Evolutionary conservation across 441 rosid species (phyloP).

Genomic region (Mallotus repandus): DNA sequence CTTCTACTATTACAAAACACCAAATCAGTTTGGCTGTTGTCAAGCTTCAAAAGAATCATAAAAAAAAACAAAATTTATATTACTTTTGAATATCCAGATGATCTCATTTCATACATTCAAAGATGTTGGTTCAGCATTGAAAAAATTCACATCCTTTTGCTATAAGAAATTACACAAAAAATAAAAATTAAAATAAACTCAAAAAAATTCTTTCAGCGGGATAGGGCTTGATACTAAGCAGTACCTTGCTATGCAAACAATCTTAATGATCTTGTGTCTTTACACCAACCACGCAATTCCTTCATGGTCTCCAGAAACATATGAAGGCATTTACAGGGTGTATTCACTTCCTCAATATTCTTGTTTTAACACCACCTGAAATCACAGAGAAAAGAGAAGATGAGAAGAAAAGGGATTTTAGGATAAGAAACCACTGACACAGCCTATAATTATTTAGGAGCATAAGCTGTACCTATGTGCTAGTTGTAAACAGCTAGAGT

Average conservation of each 20-base stretch:
- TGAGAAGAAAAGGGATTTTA: constrained; percentile 18
- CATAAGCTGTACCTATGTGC: not conserved
- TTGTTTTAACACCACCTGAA: constrained; percentile 81
- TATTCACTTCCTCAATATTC: constrained; percentile 51
- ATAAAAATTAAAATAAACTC: not conserved
- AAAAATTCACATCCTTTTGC: constrained; percentile 18
- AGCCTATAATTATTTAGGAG: not conserved
- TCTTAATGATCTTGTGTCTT: constrained; percentile 27
- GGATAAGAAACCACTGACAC: constrained; percentile 20
- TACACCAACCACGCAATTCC: constrained; percentile 16
- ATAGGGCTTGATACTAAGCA: constrained; percentile 10
- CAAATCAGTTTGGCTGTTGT: not conserved
- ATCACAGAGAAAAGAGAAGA: constrained; percentile 13
- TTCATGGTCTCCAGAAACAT: constrained; percentile 24
- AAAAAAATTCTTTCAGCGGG: not conserved
- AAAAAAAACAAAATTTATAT: not conserved
- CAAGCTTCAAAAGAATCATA: not conserved
- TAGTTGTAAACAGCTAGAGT: not conserved
- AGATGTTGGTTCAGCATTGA: constrained; percentile 1
- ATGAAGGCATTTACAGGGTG: constrained; percentile 16
- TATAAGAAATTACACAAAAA: not conserved
- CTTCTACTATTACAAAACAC: not conserved
- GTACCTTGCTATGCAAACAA: not conserved
- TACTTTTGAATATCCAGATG: not conserved
- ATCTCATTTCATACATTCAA: constrained; percentile 14